These are phyloP conservation scores for Tuber aestivum DNA, from an alignment of 495 filamentous ascomycete genomes.

Conservation along the genomic window DNA sequence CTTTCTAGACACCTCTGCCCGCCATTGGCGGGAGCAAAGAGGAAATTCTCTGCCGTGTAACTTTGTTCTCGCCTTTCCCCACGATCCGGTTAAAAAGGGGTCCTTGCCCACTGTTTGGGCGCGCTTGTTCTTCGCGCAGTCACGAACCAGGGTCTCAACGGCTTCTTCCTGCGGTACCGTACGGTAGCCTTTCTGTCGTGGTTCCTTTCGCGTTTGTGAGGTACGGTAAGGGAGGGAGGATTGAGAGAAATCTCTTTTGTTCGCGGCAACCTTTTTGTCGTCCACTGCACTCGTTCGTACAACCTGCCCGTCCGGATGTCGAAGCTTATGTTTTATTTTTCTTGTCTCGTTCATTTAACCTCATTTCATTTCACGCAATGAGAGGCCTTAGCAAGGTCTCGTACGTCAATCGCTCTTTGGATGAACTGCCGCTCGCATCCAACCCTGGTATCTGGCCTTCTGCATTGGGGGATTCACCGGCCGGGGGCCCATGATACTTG, in stretches of 20 bases:
- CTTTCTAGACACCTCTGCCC: not conserved
- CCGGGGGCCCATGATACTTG: not conserved
- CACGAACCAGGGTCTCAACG: not conserved
- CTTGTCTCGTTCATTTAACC: not conserved
- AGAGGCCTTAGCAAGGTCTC: not conserved
- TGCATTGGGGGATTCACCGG: not conserved
- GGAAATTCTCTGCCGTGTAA: not conserved
- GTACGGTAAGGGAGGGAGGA: not conserved
- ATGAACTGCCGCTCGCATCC: not conserved
- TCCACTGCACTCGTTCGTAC: not conserved
- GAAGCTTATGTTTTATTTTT: not conserved
- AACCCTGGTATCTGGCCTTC: not conserved
- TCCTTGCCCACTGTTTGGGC: not conserved
- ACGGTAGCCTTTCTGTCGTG: not conserved
- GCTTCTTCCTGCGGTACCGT: not conserved
- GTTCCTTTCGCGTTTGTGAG: not conserved
- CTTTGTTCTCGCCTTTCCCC: not conserved
- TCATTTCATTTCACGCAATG: constrained; percentile 4
- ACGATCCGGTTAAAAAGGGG: not conserved
- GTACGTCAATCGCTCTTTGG: not conserved
- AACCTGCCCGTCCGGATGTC: not conserved
- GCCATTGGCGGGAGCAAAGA: not conserved
- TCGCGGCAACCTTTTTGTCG: not conserved
- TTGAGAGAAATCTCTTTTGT: not conserved
- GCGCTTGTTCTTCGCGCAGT: not conserved